A percentile compares a stretch with the other conserved stretches of the same genome.
Conservation (phyloP, 2,329 filamentous ascomycete genomes). For the Ophiosphaerella narmari region DNA sequence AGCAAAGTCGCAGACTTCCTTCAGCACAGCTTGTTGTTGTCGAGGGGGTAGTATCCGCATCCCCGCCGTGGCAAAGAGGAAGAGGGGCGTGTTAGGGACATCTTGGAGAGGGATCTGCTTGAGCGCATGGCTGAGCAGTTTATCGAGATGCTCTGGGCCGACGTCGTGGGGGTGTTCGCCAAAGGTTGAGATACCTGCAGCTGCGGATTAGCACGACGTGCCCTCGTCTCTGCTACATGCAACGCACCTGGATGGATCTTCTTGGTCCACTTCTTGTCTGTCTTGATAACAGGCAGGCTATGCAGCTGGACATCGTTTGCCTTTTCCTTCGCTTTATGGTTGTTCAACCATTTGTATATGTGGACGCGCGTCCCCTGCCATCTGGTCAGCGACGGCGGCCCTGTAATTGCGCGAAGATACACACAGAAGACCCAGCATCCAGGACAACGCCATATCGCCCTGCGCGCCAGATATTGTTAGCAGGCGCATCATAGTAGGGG, state of each 20-base stretch:
- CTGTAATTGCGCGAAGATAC: slow-evolving; percentile 24
- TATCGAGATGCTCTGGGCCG: slow-evolving; percentile 78
- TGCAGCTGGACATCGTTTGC: slow-evolving; percentile 65
- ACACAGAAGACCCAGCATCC: slow-evolving; percentile 89
- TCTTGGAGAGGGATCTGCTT: slow-evolving; percentile 76
- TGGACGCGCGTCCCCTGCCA: slow-evolving; percentile 81
- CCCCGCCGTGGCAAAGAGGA: slow-evolving; percentile 92
- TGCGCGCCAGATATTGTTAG: slow-evolving; percentile 39
- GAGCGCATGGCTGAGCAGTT: slow-evolving; percentile 80
- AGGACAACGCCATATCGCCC: slow-evolving; percentile 89
- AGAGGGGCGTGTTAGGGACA: slow-evolving; percentile 84
- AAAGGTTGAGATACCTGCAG: slow-evolving; percentile 78
- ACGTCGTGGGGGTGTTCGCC: slow-evolving; percentile 75
- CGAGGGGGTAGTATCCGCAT: slow-evolving; percentile 81
- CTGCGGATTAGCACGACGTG: slow-evolving; percentile 12
- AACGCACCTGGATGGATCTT: slow-evolving; percentile 83
- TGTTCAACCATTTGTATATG: slow-evolving; percentile 91
- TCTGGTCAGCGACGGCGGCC: slow-evolving; percentile 19
- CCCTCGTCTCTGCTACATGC: neutral
- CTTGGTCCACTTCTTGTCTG: slow-evolving; percentile 85
- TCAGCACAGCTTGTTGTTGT: slow-evolving; percentile 74
- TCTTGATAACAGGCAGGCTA: slow-evolving; percentile 77
- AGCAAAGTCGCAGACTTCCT: slow-evolving; percentile 82
- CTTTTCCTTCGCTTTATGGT: slow-evolving; percentile 66
- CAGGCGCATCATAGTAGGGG: slow-evolving; percentile 5